Percentiles rank a stretch among this genome's conserved stretches.
Evolutionary conservation across 495 filamentous ascomycete genomes (phyloP).

Genomic region (Pyrenula aspistea): DNA sequence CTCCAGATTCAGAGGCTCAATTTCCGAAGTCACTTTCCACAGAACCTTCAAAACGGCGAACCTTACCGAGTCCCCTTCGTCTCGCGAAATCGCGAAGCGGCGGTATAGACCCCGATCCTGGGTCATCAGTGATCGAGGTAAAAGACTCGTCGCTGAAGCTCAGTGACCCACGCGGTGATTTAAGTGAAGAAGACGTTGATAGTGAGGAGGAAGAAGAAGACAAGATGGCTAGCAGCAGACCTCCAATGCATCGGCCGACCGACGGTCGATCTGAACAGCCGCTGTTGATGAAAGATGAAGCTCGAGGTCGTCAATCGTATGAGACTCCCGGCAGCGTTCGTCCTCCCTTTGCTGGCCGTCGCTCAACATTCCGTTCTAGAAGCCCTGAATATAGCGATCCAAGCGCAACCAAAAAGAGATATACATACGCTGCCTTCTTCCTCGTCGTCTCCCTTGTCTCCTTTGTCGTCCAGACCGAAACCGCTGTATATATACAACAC

Average conservation of each 20-base stretch:
- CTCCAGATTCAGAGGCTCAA: slow-evolving; percentile 9
- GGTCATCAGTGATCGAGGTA: background rate
- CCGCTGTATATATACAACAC: slow-evolving; percentile 84
- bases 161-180: background rate
- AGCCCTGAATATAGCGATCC: slow-evolving; percentile 44
- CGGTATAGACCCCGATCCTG: slow-evolving; percentile 4
- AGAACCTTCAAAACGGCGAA: slow-evolving; percentile 7
- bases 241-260: slow-evolving; percentile 32
- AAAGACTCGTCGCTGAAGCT: background rate
- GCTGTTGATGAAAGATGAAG: slow-evolving; percentile 45
- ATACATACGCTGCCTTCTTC: slow-evolving; percentile 76
- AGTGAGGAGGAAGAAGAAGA: slow-evolving; percentile 15
- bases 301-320: slow-evolving; percentile 28
- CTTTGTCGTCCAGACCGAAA: slow-evolving; percentile 87
- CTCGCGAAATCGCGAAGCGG: slow-evolving; percentile 1
- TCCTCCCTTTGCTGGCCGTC: slow-evolving; percentile 31
- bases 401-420: slow-evolving; percentile 61
- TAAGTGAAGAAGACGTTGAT: background rate
- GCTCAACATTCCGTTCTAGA: slow-evolving; percentile 48
- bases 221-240: slow-evolving; percentile 31
- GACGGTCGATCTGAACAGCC: slow-evolving; percentile 42
- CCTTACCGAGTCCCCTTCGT: slow-evolving; percentile 10
- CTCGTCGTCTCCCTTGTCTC: slow-evolving; percentile 65
- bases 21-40: slow-evolving; percentile 2
- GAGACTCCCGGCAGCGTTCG: slow-evolving; percentile 16